Percentiles rank a stretch among this genome's conserved stretches.
Evolutionary conservation across 768 basidiomycete species (phyloP).

Genomic region (Calocera cornea): DNA sequence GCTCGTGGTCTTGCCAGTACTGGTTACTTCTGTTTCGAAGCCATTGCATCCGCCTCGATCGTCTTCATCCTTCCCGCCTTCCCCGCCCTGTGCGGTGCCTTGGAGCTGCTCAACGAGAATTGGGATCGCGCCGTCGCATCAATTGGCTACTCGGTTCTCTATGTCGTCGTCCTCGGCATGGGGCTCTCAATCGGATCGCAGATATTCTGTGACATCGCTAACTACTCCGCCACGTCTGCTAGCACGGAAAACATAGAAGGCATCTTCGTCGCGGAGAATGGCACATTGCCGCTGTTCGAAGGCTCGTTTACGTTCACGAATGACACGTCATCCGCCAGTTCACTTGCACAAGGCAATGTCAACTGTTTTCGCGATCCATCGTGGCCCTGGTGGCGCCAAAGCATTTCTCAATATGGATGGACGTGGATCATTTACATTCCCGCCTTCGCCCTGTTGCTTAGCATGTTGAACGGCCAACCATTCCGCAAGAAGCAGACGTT

Average conservation of each 20-base stretch:
- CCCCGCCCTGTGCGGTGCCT: conserved; percentile 57
- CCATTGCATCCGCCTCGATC: conserved; percentile 76
- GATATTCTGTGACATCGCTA: conserved; percentile 60
- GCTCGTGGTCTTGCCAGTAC: conserved; percentile 76
- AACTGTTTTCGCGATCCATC: conserved; percentile 58
- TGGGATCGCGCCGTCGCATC: conserved; percentile 74
- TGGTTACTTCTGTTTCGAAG: conserved; percentile 78
- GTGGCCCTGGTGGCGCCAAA: conserved; percentile 44
- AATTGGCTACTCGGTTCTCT: conserved; percentile 81
- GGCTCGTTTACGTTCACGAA: conserved; percentile 60
- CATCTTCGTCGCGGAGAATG: conserved; percentile 48
- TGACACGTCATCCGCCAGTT: conserved; percentile 31
- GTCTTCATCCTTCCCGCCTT: conserved; percentile 82
- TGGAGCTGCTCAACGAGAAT: conserved; percentile 75
- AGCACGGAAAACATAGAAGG: conserved; percentile 46
- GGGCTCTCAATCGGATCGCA: conserved; percentile 76
- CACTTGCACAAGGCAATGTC: conserved; percentile 17
- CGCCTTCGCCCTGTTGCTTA: conserved; percentile 53
- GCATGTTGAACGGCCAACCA: conserved; percentile 67
- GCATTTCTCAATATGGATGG: conserved; percentile 29
- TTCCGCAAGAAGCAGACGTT: conserved; percentile 53
- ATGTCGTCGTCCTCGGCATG: conserved; percentile 73
- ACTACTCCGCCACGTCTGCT: conserved; percentile 38
- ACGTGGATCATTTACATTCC: conserved; percentile 65
- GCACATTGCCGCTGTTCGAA: conserved; percentile 31